Base-by-base conservation (phyloP, 495 filamentous ascomycete genomes). In the Paragyromitra xinjiangensis region DNA sequence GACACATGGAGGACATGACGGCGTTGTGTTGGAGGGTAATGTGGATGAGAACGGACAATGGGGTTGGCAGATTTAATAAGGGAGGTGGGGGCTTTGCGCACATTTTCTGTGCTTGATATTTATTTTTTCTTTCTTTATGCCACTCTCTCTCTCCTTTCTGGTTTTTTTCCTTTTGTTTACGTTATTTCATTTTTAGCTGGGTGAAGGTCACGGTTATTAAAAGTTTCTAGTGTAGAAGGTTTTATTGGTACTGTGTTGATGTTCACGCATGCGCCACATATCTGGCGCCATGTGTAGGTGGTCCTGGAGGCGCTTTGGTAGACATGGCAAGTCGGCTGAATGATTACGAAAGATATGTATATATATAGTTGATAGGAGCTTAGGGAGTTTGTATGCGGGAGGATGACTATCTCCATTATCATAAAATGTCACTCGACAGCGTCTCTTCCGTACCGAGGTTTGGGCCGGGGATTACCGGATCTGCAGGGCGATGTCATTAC, bases 1-100 rank as follows among this genome's bases (percentile, higher is more conserved):
- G 11, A 81, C 80, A 14, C 80, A 81, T 48, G 80, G 79, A 53
- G 80, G 79, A 24, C 69, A 71, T 39, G 73, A 81, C 50, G 79
- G 68, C 0, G 56, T 64, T 14, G 61, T 34, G 4, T 40, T 79
- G 64, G 77, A 75, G 14, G 63, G 9, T 4, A 67, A 51, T 64
- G 24, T 56, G 0, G 62, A 67, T 11, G 77, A 39, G 14, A 48
- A 42, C 51, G 53, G 48, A 16, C 59, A 73, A 39, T 77, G 74
- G 74, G 68, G 26, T 7, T 71, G 69, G 69, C 65, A 71, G 34
- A 53, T 29, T 2, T 19, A 39, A 26, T 2, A 56, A 24, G 53
- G 42, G 4, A n/a, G 63, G 42, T 12, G 16, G 65, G 51, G 55
- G 44, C 40, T 70, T 11, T 58, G 0, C 37, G 14, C 19, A 50